Base-by-base conservation (phyloP, 176 grass and related monocot species). In the Elaeis guineensis region DNA sequence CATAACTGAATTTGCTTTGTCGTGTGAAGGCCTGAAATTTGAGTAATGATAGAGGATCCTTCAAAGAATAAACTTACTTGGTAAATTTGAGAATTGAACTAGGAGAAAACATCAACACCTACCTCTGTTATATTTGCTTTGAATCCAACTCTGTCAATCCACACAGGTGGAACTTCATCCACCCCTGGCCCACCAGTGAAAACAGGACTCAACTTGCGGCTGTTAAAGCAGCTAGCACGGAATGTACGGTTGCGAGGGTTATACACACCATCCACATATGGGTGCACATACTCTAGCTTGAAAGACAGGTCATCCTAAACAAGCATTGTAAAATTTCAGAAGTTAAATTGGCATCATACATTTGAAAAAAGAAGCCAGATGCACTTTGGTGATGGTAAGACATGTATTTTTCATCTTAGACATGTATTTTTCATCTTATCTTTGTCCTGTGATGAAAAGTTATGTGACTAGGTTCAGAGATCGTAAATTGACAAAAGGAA, bases 61-160 rank as follows among this genome's bases (percentile, higher is more conserved):
- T 32, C 30, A 32, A 32, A 8, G 30, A 32, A 32, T 32, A 32
- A 32, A 32, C 30, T 7, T 32, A 32, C 30, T 1, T 6, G 30
- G 30, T 32, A 32, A 32, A 32, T 32, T 32, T 32, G 30, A 32
- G 30, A 32, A 32, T 32, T 32, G 30, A 32, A 8, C 30, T 32
- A 32, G 9, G 30, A 8, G 30, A 32, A 32, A 32, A 32, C 30
- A 32, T 32, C 7, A 32, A 8, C 11, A 20, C 52, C 69, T 74
- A 89, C 87, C 87, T 98, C 87, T 17, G 87, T 89, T 69, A 92
- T 92, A 74, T 98, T 98, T 56, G 93, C 87, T 98, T 98, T 98
- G 29, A 86, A 77, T 55, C 93, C 93, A 71, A 85, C 76, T 59
- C 93, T 83, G 30, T 92, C 87, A 64, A 98, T 77, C 87, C 87